A percentile compares a stretch with the other conserved stretches of the same genome.
Conservation (phyloP, 345 rosid genomes). For the Eucalyptus erythrocorys region DNA sequence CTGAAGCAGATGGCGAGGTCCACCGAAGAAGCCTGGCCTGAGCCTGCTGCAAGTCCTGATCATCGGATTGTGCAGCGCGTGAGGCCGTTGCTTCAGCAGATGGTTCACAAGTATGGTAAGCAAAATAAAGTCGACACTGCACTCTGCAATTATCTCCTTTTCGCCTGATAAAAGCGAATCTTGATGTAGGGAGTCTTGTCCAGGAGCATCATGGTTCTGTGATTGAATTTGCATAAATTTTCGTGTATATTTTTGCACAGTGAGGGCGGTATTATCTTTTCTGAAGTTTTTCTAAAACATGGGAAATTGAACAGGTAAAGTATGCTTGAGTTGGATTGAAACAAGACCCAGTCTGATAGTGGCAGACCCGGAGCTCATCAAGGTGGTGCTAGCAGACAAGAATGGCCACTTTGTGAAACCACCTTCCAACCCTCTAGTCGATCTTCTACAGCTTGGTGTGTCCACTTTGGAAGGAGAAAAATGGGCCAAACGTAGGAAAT, state of each 20-base stretch:
- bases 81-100: slow-evolving; percentile 13
- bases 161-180: too few species aligned
- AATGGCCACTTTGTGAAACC: slow-evolving; percentile 34
- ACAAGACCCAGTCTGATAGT: slow-evolving; percentile 30
- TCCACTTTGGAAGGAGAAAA: slow-evolving; percentile 25
- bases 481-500: slow-evolving; percentile 32
- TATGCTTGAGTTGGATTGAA: slow-evolving; percentile 26
- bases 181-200: neutral
- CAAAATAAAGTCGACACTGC: neutral
- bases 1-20: slow-evolving; percentile 14
- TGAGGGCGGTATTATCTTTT: neutral
- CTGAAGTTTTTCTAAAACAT: neutral
- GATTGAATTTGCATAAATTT: neutral
- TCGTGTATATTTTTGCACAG: neutral
- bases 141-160: neutral
- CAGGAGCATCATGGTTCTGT: neutral
- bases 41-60: slow-evolving; percentile 16
- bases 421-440: slow-evolving; percentile 10
- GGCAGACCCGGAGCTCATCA: slow-evolving; percentile 24
- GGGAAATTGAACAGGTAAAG: slow-evolving; percentile 20
- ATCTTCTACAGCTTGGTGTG: slow-evolving; percentile 20
- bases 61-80: slow-evolving; percentile 24
- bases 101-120: slow-evolving; percentile 22
- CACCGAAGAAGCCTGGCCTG: slow-evolving; percentile 22
- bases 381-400: slow-evolving; percentile 30